Percentiles rank a stretch among this genome's conserved stretches.
These are phyloP conservation scores for Arachnomyces sp. DNA, from an alignment of 2,329 filamentous ascomycete genomes.

Conservation along the genomic window DNA sequence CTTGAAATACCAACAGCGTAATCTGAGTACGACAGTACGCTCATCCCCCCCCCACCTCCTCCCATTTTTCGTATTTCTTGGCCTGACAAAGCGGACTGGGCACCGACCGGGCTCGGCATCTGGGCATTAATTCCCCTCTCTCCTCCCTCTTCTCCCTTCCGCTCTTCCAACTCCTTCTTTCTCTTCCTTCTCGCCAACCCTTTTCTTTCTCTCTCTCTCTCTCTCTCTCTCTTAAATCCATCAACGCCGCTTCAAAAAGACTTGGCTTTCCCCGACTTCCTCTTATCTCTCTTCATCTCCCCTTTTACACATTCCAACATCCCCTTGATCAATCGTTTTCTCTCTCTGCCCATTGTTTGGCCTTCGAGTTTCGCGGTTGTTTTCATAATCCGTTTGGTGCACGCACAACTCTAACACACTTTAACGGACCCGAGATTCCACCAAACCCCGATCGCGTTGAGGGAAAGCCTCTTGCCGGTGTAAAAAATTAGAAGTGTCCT, in stretches of 20 bases:
- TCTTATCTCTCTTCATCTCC: constrained; percentile 7
- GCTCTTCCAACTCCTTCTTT: constrained; percentile 9
- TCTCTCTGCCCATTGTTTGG: constrained; percentile 2
- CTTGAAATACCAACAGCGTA: no score
- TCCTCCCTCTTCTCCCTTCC: constrained; percentile 12
- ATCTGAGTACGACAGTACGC: no score
- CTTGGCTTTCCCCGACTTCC: not conserved
- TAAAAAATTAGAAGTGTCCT: no score
- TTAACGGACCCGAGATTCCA: not conserved
- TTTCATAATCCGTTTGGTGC: not conserved
- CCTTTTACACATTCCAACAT: constrained; percentile 3
- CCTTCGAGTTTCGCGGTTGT: not conserved
- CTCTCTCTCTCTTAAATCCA: constrained; percentile 2
- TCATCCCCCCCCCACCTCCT: not conserved
- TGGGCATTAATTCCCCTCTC: not conserved
- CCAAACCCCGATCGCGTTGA: not conserved
- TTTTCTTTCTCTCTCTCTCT: constrained; percentile 7
- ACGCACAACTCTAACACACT: no score
- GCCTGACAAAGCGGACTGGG: not conserved
- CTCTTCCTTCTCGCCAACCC: constrained; percentile 6
- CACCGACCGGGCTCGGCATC: not conserved
- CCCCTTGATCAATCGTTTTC: not conserved
- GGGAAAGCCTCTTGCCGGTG: not conserved
- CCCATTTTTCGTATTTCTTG: not conserved
- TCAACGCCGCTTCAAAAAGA: not conserved